Conservation (phyloP, 208 protist genomes). For the Naegleria fowleri region DNA sequence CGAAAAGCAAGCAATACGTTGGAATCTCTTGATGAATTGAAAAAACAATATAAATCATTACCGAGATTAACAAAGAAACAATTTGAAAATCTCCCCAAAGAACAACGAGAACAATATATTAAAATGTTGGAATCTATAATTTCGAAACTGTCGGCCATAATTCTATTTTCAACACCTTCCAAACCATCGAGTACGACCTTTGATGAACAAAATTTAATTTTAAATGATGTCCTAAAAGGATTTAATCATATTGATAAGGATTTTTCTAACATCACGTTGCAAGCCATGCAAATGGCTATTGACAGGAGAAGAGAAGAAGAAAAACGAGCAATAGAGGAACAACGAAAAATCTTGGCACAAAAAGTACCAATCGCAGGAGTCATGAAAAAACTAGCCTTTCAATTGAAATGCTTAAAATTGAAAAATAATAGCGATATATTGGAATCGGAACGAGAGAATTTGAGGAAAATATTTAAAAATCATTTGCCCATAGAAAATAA, state of each 20-base stretch:
- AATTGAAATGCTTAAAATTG: background rate
- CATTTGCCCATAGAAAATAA: background rate
- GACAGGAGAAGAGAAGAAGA: background rate
- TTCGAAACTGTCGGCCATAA: background rate
- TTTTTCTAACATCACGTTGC: background rate
- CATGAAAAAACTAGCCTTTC: background rate
- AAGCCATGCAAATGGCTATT: slow-evolving; percentile 1
- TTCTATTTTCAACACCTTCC: background rate
- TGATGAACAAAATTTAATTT: background rate
- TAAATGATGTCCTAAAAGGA: background rate
- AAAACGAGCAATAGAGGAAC: background rate
- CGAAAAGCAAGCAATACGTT: background rate
- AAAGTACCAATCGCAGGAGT: background rate
- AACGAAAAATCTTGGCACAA: background rate
- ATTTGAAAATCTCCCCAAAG: background rate
- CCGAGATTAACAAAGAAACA: background rate
- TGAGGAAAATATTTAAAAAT: background rate
- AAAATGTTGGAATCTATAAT: background rate
- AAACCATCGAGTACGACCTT: background rate
- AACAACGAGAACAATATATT: slow-evolving; percentile 2
- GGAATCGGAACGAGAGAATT: background rate
- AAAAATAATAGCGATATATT: background rate
- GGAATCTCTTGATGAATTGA: background rate
- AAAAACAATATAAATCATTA: background rate
- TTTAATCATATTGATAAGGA: background rate